A percentile compares a stretch with the other conserved stretches of the same genome.
phyloP scores from a whole-genome alignment of 306 rosid species.

The Carpinus viminea region DNA sequence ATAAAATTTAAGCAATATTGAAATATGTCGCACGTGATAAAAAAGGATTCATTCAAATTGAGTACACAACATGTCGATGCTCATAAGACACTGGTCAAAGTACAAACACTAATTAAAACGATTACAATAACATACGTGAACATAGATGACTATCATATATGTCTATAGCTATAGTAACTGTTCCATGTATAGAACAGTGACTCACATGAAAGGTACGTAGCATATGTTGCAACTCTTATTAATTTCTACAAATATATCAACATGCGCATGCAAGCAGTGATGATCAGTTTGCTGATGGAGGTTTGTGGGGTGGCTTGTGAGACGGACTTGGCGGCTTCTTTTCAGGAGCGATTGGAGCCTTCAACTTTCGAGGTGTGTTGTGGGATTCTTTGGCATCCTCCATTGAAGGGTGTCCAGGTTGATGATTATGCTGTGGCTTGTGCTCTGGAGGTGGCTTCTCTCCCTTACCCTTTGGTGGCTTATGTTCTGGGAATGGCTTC shows the following conservation, averaged over 20 bases:
- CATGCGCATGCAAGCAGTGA: too few relatives aligned
- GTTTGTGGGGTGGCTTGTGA: slow-evolving; percentile 13
- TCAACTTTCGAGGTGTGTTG: neutral
- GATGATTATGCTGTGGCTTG: neutral
- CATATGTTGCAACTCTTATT: neutral
- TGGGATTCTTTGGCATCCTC: neutral
- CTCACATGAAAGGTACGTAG: neutral
- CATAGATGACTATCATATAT: too few relatives aligned
- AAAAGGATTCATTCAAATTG: too few relatives aligned
- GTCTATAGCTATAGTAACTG: too few relatives aligned
- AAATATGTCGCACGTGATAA: too few relatives aligned
- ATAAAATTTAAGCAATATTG: too few relatives aligned
- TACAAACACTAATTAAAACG: too few relatives aligned
- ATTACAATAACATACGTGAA: too few relatives aligned
- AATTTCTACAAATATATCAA: neutral
- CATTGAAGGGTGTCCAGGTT: neutral
- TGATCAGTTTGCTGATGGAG: neutral
- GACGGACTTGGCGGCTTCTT: neutral
- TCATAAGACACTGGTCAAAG: too few relatives aligned
- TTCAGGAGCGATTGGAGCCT: neutral
- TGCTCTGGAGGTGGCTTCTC: slow-evolving; percentile 14
- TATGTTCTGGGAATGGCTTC: neutral
- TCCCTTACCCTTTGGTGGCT: neutral
- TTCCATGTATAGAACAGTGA: too few relatives aligned
- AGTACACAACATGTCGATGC: too few relatives aligned